Base-by-base conservation (phyloP, 768 basidiomycete species). In the Psilocybe cubensis region DNA sequence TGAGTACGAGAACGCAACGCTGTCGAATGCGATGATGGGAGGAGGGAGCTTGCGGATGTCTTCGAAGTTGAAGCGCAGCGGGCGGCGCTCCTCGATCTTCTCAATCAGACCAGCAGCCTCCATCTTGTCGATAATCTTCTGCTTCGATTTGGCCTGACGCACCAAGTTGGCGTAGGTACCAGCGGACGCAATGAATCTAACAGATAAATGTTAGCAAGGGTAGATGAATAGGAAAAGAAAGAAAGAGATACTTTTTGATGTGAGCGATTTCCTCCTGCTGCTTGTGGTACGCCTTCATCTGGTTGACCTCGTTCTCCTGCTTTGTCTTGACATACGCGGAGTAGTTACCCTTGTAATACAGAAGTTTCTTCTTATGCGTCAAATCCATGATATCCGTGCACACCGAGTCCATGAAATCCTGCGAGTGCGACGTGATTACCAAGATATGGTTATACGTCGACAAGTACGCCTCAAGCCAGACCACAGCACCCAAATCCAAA, bases 81-180 rank as follows among this genome's bases (percentile, higher is more conserved):
- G 14, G 35, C 4, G 27, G 35, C 21, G 33, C 20, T 72, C 71
- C 69, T 96, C 94, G 57, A 97, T 78, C 77, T 94, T 94, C 75
- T 99, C 94, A 69, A 99, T 83, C 41, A 99, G 82, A 60, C 96
- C 96, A 12, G 96, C 96, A 24, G 96, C 96, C 81, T 99, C 97
- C 96, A 99, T 99, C 85, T 99, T 99, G 82, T 99, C 96, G 75
- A 99, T 96, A 62, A 99, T 98, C 84, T 99, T 99, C 75, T 99
- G 96, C 74, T 99, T 99, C 49, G 96, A 98, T 78, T 99, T 98
- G 64, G 96, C 96, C 75, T 99, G 96, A 68, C 89, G 93, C 67
- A 99, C 96, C 63, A 99, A 85, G 74, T 99, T 99, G 65, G 96
- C 97, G 71, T 98, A 99, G 31, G 96, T 99, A 85, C 96, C 96